phyloP scores from a whole-genome alignment of 768 basidiomycete genomes.

The Suillus americanus region DNA sequence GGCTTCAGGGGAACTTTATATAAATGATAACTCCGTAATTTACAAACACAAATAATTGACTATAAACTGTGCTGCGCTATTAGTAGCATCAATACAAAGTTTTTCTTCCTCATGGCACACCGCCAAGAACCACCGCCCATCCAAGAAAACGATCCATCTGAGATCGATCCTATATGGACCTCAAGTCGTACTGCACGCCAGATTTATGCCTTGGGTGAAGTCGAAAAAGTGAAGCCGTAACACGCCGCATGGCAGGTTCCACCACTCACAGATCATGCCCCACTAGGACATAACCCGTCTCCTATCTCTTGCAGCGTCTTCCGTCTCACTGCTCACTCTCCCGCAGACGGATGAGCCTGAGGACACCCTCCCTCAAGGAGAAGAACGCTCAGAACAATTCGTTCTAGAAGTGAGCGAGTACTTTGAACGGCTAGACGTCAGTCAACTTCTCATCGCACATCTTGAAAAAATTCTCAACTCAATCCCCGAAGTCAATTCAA shows the following conservation, averaged over 20 bases:
- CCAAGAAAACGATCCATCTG: constrained; percentile 22
- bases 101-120: not conserved
- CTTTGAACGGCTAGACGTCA: constrained; percentile 78
- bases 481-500: constrained; percentile 61
- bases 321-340: constrained; percentile 76
- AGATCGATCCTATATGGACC: constrained; percentile 78
- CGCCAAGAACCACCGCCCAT: not conserved
- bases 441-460: constrained; percentile 22
- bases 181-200: constrained; percentile 80
- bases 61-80: not conserved
- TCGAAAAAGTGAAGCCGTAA: constrained; percentile 61
- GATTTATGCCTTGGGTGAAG: constrained; percentile 76
- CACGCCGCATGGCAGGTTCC: not conserved
- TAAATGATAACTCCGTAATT: not conserved
- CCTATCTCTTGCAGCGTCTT: constrained; percentile 73
- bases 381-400: constrained; percentile 83
- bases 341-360: constrained; percentile 76
- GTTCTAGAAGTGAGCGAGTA: constrained; percentile 84
- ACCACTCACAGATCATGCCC: not conserved
- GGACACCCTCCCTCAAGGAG: constrained; percentile 72
- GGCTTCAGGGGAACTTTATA: not conserved
- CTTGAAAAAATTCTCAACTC: not conserved
- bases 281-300: constrained; percentile 76
- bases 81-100: not conserved
- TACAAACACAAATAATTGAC: not conserved